Evolutionary conservation across 2,329 filamentous ascomycete species (phyloP), one percentile per base, ranked within the genome.

Genomic region (Colletotrichum siamense): DNA sequence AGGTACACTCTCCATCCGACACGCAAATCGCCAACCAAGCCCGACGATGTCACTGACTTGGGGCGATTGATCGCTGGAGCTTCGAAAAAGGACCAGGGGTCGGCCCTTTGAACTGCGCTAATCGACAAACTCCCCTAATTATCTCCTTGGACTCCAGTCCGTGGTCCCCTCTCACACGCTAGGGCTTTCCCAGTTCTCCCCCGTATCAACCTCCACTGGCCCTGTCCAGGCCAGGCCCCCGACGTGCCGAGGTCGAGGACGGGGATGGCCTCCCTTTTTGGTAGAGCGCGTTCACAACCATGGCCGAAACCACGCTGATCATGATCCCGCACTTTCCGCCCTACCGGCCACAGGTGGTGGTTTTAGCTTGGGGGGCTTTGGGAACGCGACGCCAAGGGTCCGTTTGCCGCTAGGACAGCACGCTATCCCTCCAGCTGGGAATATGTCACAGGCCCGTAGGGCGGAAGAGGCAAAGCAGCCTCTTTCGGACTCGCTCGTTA

Each of bases 241-340:
- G 30, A 39, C 64, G 18, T 73, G 70, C 73, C 69, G 73, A 76
- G 64, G 73, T 73, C 57, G 34, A 71, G 18, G 24, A 69, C 73
- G 65, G 65, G 64, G 57, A 71, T 62, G 15, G 18, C 64, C 73
- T 75, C 72, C 28, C 36, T 13, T 76, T 73, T 44, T 16, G 70
- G 73, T 68, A 69, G n/a, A 55, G 69, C 24, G 34, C 68, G 49
- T 34, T 26, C 49, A 55, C 24, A n/a, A 28, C 69, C 69, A 10
- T 32, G 55, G 6, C 61, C 32, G 26, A 71, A 71, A 69, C 62
- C 32, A 64, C 49, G 72, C 32, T 69, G 73, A 69, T 73, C 63
- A 76, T 73, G 69, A 69, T 73, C 63, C 70, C 59, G 70, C 73
- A 73, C 64, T 76, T 65, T 76, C 69, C 73, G 70, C 73, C 73